Percentiles rank a stretch among this genome's conserved stretches.
phyloP scores from a whole-genome alignment of 352 stramenopile genomes.

The Phytophthora pluvialis region DNA sequence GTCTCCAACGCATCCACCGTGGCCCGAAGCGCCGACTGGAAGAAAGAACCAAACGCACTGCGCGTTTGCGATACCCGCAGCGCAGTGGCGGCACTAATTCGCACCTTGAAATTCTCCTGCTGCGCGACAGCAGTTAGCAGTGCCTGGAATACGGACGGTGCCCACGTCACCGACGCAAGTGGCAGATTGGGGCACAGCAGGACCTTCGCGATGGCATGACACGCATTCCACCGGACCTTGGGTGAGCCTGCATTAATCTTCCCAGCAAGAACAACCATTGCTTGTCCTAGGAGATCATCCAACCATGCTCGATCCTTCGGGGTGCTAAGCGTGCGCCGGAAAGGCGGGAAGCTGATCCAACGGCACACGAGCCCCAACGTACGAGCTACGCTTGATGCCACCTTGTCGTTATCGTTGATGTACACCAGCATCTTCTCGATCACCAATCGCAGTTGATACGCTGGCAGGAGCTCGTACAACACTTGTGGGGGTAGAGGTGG shows the following conservation, averaged over 20 bases:
- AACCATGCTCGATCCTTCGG: slow-evolving; percentile 40
- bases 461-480: slow-evolving; percentile 73
- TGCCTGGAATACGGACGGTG: slow-evolving; percentile 76
- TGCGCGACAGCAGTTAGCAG: slow-evolving; percentile 78
- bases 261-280: slow-evolving; percentile 69
- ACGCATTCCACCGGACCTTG: slow-evolving; percentile 90
- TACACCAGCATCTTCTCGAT: slow-evolving; percentile 87
- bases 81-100: slow-evolving; percentile 83
- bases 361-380: slow-evolving; percentile 83
- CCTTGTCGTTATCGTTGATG: slow-evolving; percentile 90
- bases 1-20: slow-evolving; percentile 85
- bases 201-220: slow-evolving; percentile 88
- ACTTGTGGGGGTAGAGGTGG: slow-evolving; percentile 29
- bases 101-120: slow-evolving; percentile 92
- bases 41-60: slow-evolving; percentile 79
- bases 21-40: slow-evolving; percentile 60
- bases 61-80: slow-evolving; percentile 74
- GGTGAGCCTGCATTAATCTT: slow-evolving; percentile 85
- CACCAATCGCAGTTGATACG: slow-evolving; percentile 65
- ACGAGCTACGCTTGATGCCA: slow-evolving; percentile 82
- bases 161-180: slow-evolving; percentile 79
- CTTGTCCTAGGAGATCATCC: slow-evolving; percentile 67
- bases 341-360: slow-evolving; percentile 80
- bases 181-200: slow-evolving; percentile 80
- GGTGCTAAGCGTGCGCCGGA: slow-evolving; percentile 44